Percentiles rank a stretch among this genome's conserved stretches.
phyloP scores from a whole-genome alignment of 129 eudicot genomes.

The Pseudognaphalium luteoalbum region DNA sequence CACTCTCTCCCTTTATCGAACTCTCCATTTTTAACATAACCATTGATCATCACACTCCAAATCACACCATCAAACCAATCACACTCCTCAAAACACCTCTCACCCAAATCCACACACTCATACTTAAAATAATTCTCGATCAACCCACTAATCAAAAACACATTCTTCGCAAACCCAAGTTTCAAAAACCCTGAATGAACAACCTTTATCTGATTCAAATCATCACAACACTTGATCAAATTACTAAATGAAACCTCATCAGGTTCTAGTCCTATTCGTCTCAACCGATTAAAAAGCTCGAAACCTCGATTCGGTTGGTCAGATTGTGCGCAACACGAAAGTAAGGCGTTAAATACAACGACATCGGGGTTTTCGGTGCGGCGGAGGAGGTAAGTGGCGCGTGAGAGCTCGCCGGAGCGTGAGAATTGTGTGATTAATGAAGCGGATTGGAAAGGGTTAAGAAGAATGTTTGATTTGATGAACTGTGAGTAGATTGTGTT shows the following conservation, averaged over 20 bases:
- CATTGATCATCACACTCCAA: slow-evolving; percentile 55
- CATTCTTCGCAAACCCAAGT: slow-evolving; percentile 36
- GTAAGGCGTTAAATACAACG: slow-evolving; percentile 40
- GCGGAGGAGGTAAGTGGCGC: slow-evolving; percentile 33
- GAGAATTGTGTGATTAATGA: slow-evolving; percentile 51
- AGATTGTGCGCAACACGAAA: slow-evolving; percentile 39
- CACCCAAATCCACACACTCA: slow-evolving; percentile 38
- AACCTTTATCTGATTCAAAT: slow-evolving; percentile 22
- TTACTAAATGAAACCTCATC: slow-evolving; percentile 41
- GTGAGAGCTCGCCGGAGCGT: slow-evolving; percentile 28
- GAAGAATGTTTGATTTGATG: slow-evolving; percentile 42
- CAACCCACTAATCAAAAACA: slow-evolving; percentile 51
- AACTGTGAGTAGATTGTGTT: slow-evolving; percentile 34
- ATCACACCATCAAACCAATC: slow-evolving; percentile 43
- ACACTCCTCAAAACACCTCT: slow-evolving; percentile 50
- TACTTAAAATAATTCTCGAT: slow-evolving; percentile 36
- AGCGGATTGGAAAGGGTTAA: slow-evolving; percentile 39
- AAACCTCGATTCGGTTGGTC: slow-evolving; percentile 32
- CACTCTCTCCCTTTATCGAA: slow-evolving; percentile 34
- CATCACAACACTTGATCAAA: slow-evolving; percentile 41
- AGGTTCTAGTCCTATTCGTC: slow-evolving; percentile 26
- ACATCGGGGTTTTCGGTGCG: slow-evolving; percentile 38
- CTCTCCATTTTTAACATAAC: slow-evolving; percentile 45
- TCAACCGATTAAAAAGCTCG: slow-evolving; percentile 30
- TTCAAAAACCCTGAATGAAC: slow-evolving; percentile 34